Base-by-base conservation (phyloP, 495 filamentous ascomycete genomes). In the Podospora tetraspora region DNA sequence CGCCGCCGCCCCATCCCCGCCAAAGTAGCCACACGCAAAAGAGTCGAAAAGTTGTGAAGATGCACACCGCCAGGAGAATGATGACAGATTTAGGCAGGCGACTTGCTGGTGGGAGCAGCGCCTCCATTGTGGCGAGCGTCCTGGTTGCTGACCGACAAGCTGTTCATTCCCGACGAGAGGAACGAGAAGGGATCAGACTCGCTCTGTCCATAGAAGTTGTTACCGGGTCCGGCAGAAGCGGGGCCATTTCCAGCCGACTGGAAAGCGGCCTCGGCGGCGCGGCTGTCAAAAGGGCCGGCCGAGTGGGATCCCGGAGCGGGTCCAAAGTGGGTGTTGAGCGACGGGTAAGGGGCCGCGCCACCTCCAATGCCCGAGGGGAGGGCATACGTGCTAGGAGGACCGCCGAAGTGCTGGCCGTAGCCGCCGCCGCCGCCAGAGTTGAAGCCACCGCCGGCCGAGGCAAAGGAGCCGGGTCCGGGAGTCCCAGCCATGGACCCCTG, bases 251-350 rank as follows among this genome's bases (percentile, higher is more conserved):
- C 88, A 34, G 92, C 94, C 22, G 91, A 92, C 66, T 91, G 89
- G 81, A 97, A 97, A 22, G 93, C 94, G 19, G 92, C 92, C 82
- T 97, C 94, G 32, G 92, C 90, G 59, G 92, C 91, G 34, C 95
- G 91, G 80, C 94, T 96, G 75, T 96, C 94, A 73, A 99, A 98
- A 1, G 93, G 91, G 37, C 92, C 90, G 57, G 91, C 90, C 62
- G 93, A 95, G 76, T 92, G 91, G 30, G 90, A 87, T 62, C 90
- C 87, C 7, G 89, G 90, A 29, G 82, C 82, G 29, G 88, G 87
- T 59, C 90, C 90, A 30, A 91, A 86, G 73, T 90, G 90, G 34
- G 90, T 90, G 76, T 92, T 91, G 78, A 97, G 86, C 1, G 90
- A 90, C 21, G 93, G 92, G 75, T 97, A 97, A 11, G 89, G 91